phyloP scores from a whole-genome alignment of 2,329 filamentous ascomycete genomes.

The Eurotiales sp. region DNA sequence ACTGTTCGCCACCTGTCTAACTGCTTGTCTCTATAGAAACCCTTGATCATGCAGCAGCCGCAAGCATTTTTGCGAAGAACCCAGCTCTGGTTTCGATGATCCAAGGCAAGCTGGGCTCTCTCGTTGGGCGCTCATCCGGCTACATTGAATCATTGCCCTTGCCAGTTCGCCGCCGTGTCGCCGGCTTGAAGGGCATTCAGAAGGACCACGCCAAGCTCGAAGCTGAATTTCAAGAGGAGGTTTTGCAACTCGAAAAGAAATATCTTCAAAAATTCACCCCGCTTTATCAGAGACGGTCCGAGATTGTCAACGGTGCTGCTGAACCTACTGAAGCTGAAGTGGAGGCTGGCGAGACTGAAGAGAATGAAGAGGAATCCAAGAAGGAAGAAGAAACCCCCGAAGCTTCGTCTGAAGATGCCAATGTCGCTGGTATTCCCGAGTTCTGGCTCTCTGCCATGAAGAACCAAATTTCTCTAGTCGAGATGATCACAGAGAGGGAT shows the following conservation, averaged over 20 bases:
- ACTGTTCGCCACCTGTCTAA: conserved; percentile 17
- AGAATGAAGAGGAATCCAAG: conserved; percentile 62
- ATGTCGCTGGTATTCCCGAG: conserved; percentile 81
- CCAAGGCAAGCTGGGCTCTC: conserved; percentile 87
- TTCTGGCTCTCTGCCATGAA: conserved; percentile 99
- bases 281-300: conserved; percentile 89
- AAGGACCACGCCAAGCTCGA: conserved; percentile 98
- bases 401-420: conserved; percentile 42
- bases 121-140: conserved; percentile 92
- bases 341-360: conserved; percentile 76
- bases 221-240: conserved; percentile 97
- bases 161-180: conserved; percentile 85
- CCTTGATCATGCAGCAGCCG: conserved; percentile 74
- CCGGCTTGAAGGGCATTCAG: conserved; percentile 94
- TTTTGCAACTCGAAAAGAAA: conserved; percentile 97
- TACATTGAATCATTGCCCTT: conserved; percentile 95
- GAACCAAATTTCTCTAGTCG: conserved; percentile 93
- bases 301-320: conserved; percentile 80
- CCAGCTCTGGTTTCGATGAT: conserved; percentile 95
- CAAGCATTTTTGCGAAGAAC: conserved; percentile 92
- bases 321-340: conserved; percentile 89
- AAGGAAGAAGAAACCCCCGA: conserved; percentile 52
- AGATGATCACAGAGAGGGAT: conserved; percentile 98
- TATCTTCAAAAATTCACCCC: conserved; percentile 99
- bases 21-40: conserved; percentile 62